A percentile compares a stretch with the other conserved stretches of the same genome.
phyloP scores from a whole-genome alignment of 1,284 basidiomycete species.

The Tetrapyrgos nigripes region DNA sequence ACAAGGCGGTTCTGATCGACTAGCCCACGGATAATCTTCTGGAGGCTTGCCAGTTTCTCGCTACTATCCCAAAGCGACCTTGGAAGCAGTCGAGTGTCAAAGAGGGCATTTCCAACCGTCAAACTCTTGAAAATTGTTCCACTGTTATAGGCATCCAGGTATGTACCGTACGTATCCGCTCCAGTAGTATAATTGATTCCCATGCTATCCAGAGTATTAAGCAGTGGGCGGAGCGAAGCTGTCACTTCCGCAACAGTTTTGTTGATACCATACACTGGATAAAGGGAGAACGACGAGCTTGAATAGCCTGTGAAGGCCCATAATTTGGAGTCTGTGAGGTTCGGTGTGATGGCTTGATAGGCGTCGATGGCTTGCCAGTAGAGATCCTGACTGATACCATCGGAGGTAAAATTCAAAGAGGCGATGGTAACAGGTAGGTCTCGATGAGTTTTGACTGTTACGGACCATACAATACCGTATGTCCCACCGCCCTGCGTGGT shows the following conservation, averaged over 20 bases:
- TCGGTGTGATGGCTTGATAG: constrained; percentile 16
- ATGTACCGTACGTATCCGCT: not conserved
- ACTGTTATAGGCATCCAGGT: not conserved
- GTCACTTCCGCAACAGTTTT: constrained; percentile 1
- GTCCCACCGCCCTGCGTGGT: constrained; percentile 22
- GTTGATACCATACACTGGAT: not conserved
- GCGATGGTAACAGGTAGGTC: constrained; percentile 19
- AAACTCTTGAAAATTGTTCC: not conserved
- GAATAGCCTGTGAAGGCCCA: not conserved
- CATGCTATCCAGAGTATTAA: constrained; percentile 2
- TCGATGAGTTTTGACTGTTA: constrained; percentile 20
- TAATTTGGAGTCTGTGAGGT: not conserved
- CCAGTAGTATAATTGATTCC: constrained; percentile 5
- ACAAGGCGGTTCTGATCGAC: constrained; percentile 14
- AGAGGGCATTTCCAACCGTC: constrained; percentile 1
- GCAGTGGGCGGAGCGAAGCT: constrained; percentile 2
- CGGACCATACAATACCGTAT: constrained; percentile 25
- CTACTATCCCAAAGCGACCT: constrained; percentile 14
- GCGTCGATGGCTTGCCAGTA: constrained; percentile 21
- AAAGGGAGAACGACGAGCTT: not conserved
- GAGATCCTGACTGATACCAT: constrained; percentile 11
- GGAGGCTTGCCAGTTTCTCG: constrained; percentile 8
- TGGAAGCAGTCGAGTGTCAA: constrained; percentile 20
- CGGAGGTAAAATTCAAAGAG: constrained; percentile 13
- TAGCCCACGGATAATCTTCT: constrained; percentile 13